These are phyloP conservation scores for Fusarium irregulare DNA, from an alignment of 2,329 filamentous ascomycete genomes.

Conservation along the genomic window DNA sequence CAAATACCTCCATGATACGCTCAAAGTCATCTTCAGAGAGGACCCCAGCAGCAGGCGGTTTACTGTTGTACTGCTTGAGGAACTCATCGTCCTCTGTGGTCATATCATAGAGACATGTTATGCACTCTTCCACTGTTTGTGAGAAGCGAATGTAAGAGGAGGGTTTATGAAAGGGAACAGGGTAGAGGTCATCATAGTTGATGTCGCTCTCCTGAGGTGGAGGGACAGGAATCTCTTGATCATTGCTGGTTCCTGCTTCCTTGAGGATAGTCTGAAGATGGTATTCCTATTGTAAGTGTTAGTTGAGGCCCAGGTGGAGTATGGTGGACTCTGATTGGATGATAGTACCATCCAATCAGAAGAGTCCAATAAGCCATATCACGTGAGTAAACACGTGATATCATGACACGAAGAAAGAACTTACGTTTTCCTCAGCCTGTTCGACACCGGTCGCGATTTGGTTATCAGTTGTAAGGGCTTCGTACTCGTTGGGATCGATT, in stretches of 20 bases:
- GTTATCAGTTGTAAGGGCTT: conserved; percentile 83
- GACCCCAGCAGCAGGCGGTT: conserved; percentile 69
- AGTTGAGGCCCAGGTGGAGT: conserved; percentile 34
- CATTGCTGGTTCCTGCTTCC: conserved; percentile 65
- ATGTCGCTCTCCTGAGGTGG: conserved; percentile 73
- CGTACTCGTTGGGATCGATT: conserved; percentile 87
- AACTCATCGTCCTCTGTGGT: conserved; percentile 89
- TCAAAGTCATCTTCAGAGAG: conserved; percentile 94
- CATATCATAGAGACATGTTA: conserved; percentile 93
- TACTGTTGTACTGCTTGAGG: conserved; percentile 85
- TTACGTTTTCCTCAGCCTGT: conserved; percentile 95
- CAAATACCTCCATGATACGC: conserved; percentile 92
- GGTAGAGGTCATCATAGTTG: conserved; percentile 91
- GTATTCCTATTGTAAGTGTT: conserved; percentile 75
- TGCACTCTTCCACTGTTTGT: conserved; percentile 95
- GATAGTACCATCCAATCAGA: conserved; percentile 27
- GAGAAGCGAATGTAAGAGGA: conserved; percentile 97
- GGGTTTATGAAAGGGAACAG: conserved; percentile 81
- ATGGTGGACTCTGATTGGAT: conserved; percentile 11
- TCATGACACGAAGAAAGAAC: conserved; percentile 59
- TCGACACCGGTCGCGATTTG: conserved; percentile 97
- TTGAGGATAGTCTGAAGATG: conserved; percentile 87
- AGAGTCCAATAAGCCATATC: conserved; percentile 46
- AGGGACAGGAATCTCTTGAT: conserved; percentile 73
- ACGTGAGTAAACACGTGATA: conserved; percentile 64